Evolutionary conservation across 805 yeast genomes (phyloP), one percentile per base, ranked within the genome.

Genomic region (Myxozyma melibiosi): DNA sequence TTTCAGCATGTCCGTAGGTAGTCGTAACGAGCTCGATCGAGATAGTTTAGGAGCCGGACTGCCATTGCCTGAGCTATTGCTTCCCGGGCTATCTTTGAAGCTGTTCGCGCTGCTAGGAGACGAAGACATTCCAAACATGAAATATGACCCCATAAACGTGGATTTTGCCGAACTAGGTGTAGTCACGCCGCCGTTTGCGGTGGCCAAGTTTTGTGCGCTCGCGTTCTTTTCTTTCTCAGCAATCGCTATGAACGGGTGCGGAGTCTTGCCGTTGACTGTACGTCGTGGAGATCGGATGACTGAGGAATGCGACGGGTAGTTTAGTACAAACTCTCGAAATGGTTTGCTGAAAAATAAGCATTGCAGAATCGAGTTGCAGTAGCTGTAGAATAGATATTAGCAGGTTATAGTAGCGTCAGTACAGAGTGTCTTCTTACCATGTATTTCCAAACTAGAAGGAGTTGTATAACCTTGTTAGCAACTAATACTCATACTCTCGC

Each of bases 321-420:
- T 71, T 44, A 84, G 69, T 0, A 87, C 69, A 53, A 76, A 77
- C n/a, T 76, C 71, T 40, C 97, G 79, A 66, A 92, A 90, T 27
- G 78, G 80, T 28, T 80, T 78, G 2, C 91, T 80, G 73, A 86
- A 85, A 74, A 82, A 92, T 7, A 92, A 78, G 64, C 96, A 89
- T 70, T 94, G 98, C 16, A 94, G 73, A 24, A 94, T 87, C 8
- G 97, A 89, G 67, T 94, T 94, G 72, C 96, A 88, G 74, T 92
- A 92, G 73, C 58, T 47, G 37, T 3, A n/a, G 18, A 27, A 18
- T 8, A 22, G 34, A 9, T 49, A 74, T 76, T 8, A 57, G 50
- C 1, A 84, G 84, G 0, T 68, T 64, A 65, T 78, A 76, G 18
- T 65, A 20, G 25, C 6, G 41, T 18, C 18, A 18, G 34, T 14